Base-by-base conservation (phyloP, 345 rosid genomes). In the Diplotaxis tenuifolia region DNA sequence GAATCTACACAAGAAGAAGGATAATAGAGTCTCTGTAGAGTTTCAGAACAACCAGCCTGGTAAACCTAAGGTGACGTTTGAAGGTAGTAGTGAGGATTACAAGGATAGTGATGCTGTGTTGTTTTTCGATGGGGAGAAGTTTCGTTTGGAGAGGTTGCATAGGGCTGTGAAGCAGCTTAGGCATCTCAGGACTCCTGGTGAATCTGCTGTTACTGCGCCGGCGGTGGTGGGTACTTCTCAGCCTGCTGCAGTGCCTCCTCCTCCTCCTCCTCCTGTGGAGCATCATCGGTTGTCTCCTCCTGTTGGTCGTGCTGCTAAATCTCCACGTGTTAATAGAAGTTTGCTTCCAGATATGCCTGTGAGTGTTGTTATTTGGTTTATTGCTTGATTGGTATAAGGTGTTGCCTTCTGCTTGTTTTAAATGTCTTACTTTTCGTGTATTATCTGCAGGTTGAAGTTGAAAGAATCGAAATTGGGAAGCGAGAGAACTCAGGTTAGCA, bases 121-220 rank as follows among this genome's bases (percentile, higher is more conserved):
- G 76, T 88, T 92, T 76, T 92, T 89, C 15, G 96, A 93, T 53
- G 96, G 96, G 11, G 78, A 81, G 75, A 84, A 82, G 0, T 88
- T 90, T 25, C 86, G 93, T 22, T 67, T 93, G 79, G 98, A 93
- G 82, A 78, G 88, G 29, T 82, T 90, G 54, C 96, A 90, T 64
- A 81, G 90, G 0, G 88, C 98, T n/a, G 90, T 93, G 55, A 93
- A 86, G 82, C 90, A 88, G 83, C 87, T 90, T n/a, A 83, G 96
- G 5, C 88, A 84, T 40, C 69, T 45, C 50, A 45, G 50, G 8
- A n/a, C 50, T 0, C 50, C 19, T 45, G 50, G 50, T 20, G 98
- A 93, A 70, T 86, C 89, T 47, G 86, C 85, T 23, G 79, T 79
- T 1, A 12, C 36, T 0, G 45, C n/a, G n/a, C n/a, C 42, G 42